Base-by-base conservation (phyloP, 495 filamentous ascomycete species). In the Xylaria palmicola region DNA sequence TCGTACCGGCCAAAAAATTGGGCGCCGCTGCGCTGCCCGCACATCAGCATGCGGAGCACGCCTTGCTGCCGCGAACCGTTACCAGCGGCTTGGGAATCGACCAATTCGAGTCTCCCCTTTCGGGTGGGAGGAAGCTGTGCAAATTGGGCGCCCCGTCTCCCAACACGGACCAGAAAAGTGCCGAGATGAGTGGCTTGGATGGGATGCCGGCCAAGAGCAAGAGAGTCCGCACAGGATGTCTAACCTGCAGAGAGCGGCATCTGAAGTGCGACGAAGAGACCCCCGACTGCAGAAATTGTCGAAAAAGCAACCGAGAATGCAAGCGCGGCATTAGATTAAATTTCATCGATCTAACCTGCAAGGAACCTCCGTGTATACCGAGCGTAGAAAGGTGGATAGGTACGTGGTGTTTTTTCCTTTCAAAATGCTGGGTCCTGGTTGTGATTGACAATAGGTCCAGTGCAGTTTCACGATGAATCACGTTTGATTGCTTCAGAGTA, bases 401-500 rank as follows among this genome's bases (percentile, higher is more conserved):
- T 76, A 81, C 62, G 40, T 48, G 6, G 29, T 62, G 53, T 17
- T 27, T 15, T 13, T 27, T 29, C 27, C 17, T 15, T 13, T 13
- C n/a, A n/a, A n/a, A n/a, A n/a, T n/a, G 10, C 10, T 20, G 17
- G 26, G 30, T 40, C 29, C 10, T 36, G 1, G n/a, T 12, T 19
- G 9, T 62, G n/a, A 50, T 61, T 67, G 51, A 68, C 20, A 61
- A 63, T 40, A 68, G 56, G 27, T 20, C 10, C 56, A 86, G 85
- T 88, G 6, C 67, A 80, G 53, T 96, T 98, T 63, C 82, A 88
- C 62, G 94, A 98, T 68, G 92, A 98, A 64, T 97, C 92, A 26
- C 84, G 93, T 32, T 81, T 89, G 45, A 96, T 98, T 68, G 94
- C 94, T 7, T 92, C 90, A 0, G 91, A 96, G 72, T 98, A 98